A percentile compares a stretch with the other conserved stretches of the same genome.
Evolutionary conservation across 2,329 filamentous ascomycete species (phyloP).

Genomic region (Nemania sp.): DNA sequence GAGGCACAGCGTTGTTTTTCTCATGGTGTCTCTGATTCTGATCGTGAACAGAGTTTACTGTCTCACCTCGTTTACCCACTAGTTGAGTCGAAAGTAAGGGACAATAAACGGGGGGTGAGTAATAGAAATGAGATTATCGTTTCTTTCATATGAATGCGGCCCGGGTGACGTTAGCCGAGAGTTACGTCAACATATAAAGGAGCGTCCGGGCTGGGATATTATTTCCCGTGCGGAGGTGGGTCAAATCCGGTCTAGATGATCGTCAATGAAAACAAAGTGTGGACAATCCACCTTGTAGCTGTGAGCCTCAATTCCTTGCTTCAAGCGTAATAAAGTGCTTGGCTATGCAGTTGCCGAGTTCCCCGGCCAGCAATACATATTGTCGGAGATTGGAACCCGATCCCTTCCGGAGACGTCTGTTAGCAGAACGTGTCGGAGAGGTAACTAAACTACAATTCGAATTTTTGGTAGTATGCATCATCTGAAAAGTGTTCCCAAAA

Average conservation of each 20-base stretch:
- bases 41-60: background rate
- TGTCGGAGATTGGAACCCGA: too few species aligned
- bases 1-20: slow-evolving; percentile 11
- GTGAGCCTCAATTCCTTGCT: background rate
- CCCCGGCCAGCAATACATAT: too few species aligned
- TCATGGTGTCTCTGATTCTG: slow-evolving; percentile 12
- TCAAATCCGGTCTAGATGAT: slow-evolving; percentile 3
- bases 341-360: too few species aligned
- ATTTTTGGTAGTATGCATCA: too few species aligned
- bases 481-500: too few species aligned
- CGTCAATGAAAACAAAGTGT: background rate
- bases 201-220: background rate
- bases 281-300: slow-evolving; percentile 3
- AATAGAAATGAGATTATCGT: background rate
- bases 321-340: too few species aligned
- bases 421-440: too few species aligned
- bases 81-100: background rate
- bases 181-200: background rate
- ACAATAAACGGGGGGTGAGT: background rate
- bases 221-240: slow-evolving; percentile 8
- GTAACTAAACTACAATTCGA: too few species aligned
- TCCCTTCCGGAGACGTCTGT: too few species aligned
- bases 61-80: background rate
- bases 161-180: background rate
- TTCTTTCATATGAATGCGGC: background rate